These are phyloP conservation scores for Alternaria gansuensis DNA, from an alignment of 2,329 filamentous ascomycete species.

Conservation along the genomic window DNA sequence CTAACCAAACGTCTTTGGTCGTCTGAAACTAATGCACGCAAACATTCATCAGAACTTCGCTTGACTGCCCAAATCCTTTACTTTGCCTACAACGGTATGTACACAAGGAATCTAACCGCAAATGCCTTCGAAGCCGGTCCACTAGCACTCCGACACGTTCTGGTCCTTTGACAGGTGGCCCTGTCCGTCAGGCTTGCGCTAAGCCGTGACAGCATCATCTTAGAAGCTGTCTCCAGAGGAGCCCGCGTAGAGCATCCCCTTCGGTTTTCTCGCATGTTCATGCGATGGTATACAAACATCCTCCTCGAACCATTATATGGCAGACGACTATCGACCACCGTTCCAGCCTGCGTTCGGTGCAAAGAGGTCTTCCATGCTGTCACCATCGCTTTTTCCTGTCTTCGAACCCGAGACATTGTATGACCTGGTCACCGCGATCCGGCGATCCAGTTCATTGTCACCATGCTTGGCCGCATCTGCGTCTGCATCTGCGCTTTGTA, in stretches of 20 bases:
- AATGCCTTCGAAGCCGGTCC: neutral
- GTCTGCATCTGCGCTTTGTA: conserved; percentile 12
- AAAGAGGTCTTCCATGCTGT: conserved; percentile 29
- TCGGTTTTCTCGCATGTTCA: neutral
- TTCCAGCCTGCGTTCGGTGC: conserved; percentile 16
- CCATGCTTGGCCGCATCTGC: conserved; percentile 2
- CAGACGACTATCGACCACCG: conserved; percentile 5
- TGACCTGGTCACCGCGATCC: conserved; percentile 23
- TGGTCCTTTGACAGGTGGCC: neutral
- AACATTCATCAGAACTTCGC: too few species aligned
- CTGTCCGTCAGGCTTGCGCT: neutral
- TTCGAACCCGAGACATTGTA: conserved; percentile 20
- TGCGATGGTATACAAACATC: neutral
- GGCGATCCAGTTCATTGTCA: conserved; percentile 5
- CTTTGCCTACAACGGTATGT: neutral
- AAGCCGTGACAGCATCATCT: neutral
- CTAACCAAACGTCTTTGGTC: neutral
- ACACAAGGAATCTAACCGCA: neutral
- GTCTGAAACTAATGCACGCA: neutral
- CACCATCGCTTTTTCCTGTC: conserved; percentile 9
- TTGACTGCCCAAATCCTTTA: neutral
- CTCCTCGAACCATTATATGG: neutral
- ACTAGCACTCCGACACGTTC: neutral
- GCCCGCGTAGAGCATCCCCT: neutral
- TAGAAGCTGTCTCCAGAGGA: neutral